A percentile compares a stretch with the other conserved stretches of the same genome.
phyloP scores from a whole-genome alignment of 495 filamentous ascomycete species.

The Chlorociboria aeruginascens region DNA sequence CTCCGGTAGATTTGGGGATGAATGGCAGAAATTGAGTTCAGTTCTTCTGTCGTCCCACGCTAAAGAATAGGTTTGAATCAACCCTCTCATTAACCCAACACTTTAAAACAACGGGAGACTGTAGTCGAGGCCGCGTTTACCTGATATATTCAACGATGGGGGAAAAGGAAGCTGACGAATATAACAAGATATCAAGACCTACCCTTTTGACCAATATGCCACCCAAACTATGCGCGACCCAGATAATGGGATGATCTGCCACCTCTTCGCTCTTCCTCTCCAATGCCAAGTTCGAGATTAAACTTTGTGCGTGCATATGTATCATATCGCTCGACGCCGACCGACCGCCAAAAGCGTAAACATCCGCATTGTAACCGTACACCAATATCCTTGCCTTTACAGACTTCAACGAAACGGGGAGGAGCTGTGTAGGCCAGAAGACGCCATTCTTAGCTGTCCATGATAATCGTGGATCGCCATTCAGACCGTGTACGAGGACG shows the following conservation, averaged over 20 bases:
- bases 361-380: slow-evolving; percentile 79
- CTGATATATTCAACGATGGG: no score
- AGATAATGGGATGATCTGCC: slow-evolving; percentile 63
- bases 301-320: slow-evolving; percentile 73
- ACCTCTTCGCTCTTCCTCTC: slow-evolving; percentile 42
- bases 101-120: no score
- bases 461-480: slow-evolving; percentile 61
- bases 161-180: no score
- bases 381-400: slow-evolving; percentile 51
- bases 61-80: no score
- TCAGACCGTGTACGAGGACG: slow-evolving; percentile 74
- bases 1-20: no score
- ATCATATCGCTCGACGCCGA: slow-evolving; percentile 47
- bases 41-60: no score
- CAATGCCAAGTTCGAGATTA: slow-evolving; percentile 46
- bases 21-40: no score
- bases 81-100: no score
- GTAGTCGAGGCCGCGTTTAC: no score
- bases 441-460: slow-evolving; percentile 58
- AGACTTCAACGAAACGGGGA: slow-evolving; percentile 50
- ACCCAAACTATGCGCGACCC: slow-evolving; percentile 74
- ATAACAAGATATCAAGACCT: slow-evolving; percentile 24
- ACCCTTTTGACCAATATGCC: slow-evolving; percentile 70
- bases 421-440: slow-evolving; percentile 68
- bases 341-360: slow-evolving; percentile 48